These are phyloP conservation scores for Phytopythium oedochilum DNA, from an alignment of 352 stramenopile species.

Conservation along the genomic window DNA sequence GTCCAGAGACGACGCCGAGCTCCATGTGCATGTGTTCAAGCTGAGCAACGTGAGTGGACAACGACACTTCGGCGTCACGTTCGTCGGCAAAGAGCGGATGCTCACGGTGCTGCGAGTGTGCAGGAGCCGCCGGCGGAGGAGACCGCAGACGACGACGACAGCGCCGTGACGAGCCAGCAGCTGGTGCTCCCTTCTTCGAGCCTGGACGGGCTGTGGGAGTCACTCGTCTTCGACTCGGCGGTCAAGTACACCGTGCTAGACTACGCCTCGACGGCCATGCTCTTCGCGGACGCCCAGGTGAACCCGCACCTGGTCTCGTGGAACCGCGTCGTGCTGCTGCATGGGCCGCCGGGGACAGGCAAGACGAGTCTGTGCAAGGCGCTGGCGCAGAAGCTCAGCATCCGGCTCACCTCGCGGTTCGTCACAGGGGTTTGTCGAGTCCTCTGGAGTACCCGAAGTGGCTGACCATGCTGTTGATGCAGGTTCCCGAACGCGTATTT, in stretches of 20 bases:
- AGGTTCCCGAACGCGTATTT: conserved; percentile 69
- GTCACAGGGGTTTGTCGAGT: background rate
- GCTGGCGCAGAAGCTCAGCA: conserved; percentile 90
- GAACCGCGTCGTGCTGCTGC: conserved; percentile 90
- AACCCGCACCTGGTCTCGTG: conserved; percentile 88
- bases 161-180: conserved; percentile 75
- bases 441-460: conserved; percentile 1
- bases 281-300: conserved; percentile 87
- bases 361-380: conserved; percentile 93
- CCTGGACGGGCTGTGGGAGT: conserved; percentile 79
- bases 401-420: conserved; percentile 73
- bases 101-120: background rate
- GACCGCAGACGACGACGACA: conserved; percentile 77
- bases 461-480: background rate
- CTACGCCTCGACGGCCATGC: conserved; percentile 87
- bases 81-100: background rate
- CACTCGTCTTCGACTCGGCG: conserved; percentile 75
- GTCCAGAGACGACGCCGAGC: conserved; percentile 24
- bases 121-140: conserved; percentile 69
- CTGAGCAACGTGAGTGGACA: conserved; percentile 40
- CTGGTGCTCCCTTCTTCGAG: conserved; percentile 55
- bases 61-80: too few species aligned
- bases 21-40: conserved; percentile 71
- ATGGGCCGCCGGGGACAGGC: conserved; percentile 91
- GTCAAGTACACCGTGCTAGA: conserved; percentile 84